Evolutionary conservation across 2,329 filamentous ascomycete genomes (phyloP), one percentile per base, ranked within the genome.

Genomic region (Chaetomium sp.): DNA sequence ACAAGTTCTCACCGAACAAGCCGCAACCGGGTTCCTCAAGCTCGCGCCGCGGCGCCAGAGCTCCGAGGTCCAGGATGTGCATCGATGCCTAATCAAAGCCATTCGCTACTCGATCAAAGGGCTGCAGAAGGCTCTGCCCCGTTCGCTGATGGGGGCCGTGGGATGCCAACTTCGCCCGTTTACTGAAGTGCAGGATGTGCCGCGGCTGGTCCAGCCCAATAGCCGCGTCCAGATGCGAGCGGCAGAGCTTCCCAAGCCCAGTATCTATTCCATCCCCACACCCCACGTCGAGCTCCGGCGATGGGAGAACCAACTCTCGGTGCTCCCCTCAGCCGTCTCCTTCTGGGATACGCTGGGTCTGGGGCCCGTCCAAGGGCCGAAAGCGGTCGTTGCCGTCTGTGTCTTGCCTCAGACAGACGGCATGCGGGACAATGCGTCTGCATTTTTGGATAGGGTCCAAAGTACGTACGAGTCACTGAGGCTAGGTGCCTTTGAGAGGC

Each of bases 311-410:
- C 81, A 80, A 48, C 79, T 91, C 54, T 89, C 90, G 9, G 76
- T 95, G 41, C 74, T 92, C 27, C 87, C 89, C 1, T 81, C 88
- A 0, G 86, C 88, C 0, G 74, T 92, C 19, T 74, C 79, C 1
- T 95, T 94, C 65, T 95, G 89, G 90, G 89, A 94, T 66, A 84
- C 85, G 47, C 73, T 95, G 14, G 87, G 88, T 0, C 76, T 95
- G 1, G 82, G 82, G 1, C 89, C 89, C 3, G 81, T 82, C 7
- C 82, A 82, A 56, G 87, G 88, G 0, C 66, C 76, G 6, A 95
- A 95, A 68, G 82, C 92, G 58, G 73, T 94, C 35, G 77, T 79
- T 38, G 80, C 84, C 0, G 79, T 89, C 48, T 89, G 87, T 65
- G 74, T 94, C 1, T 87, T 86, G 60, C 88, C 89, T 0, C 75